Conservation (phyloP, 108 stramenopile species). For the Epipyxis sp. region DNA sequence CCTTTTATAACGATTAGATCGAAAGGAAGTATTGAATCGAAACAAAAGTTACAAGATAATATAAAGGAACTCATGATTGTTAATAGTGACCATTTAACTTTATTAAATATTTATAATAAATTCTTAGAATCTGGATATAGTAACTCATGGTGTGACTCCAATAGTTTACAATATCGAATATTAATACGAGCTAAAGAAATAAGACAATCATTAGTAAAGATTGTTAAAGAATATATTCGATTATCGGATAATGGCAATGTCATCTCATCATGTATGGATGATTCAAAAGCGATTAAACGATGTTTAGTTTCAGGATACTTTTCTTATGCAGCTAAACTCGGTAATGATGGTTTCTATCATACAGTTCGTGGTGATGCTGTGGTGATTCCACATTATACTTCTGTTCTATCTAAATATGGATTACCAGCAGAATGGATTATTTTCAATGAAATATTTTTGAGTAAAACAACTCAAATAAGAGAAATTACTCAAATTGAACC, state of each 20-base stretch:
- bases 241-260: background rate
- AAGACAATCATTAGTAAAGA: background rate
- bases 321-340: constrained; percentile 83
- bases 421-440: constrained; percentile 55
- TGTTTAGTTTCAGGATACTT: constrained; percentile 87
- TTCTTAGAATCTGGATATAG: background rate
- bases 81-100: constrained; percentile 14
- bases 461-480: background rate
- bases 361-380: constrained; percentile 70
- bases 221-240: background rate
- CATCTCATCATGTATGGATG: background rate
- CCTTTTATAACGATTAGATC: constrained; percentile 21
- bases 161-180: background rate
- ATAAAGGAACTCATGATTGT: background rate
- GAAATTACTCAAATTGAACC: constrained; percentile 20
- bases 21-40: background rate
- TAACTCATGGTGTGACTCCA: background rate
- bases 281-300: constrained; percentile 59
- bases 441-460: constrained; percentile 42
- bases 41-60: background rate
- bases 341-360: constrained; percentile 85
- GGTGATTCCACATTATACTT: constrained; percentile 55
- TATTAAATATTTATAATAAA: constrained; percentile 19
- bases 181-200: constrained; percentile 7
- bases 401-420: constrained; percentile 55